Percentiles rank a stretch among this genome's conserved stretches.
phyloP scores from a whole-genome alignment of 495 filamentous ascomycete species.

The Tuber microsphaerosporum region DNA sequence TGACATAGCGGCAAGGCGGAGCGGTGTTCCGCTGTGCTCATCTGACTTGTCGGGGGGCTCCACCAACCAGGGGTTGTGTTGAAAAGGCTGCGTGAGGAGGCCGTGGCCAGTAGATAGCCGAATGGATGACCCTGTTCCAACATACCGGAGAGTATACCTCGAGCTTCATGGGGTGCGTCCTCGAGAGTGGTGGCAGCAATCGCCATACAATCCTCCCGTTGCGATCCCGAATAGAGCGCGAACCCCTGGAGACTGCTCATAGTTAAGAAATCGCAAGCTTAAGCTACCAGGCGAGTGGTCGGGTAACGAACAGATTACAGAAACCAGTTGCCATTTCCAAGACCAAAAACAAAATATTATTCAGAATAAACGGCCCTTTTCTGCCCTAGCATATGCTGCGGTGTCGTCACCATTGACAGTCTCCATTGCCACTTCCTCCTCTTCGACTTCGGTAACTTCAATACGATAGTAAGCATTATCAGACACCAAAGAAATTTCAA shows the following conservation, averaged over 20 bases:
- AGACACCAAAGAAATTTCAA: neutral
- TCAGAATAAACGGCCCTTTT: constrained; percentile 73
- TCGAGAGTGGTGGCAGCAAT: constrained; percentile 37
- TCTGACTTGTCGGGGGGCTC: constrained; percentile 13
- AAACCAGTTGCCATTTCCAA: constrained; percentile 61
- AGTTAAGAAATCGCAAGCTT: constrained; percentile 49
- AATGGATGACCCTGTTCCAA: constrained; percentile 70
- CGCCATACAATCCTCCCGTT: constrained; percentile 74
- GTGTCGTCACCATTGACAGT: neutral
- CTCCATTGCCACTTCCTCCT: constrained; percentile 13
- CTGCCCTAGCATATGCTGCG: constrained; percentile 50
- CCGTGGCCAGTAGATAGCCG: constrained; percentile 67
- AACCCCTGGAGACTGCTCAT: constrained; percentile 62
- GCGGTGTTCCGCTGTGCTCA: too few species aligned
- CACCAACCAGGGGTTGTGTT: constrained; percentile 29
- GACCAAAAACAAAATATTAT: constrained; percentile 53
- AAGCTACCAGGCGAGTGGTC: neutral
- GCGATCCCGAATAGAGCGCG: constrained; percentile 60
- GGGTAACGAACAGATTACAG: constrained; percentile 23
- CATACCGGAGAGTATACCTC: constrained; percentile 69
- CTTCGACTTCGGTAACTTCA: constrained; percentile 24
- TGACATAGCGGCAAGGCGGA: too few species aligned
- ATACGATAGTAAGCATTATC: constrained; percentile 9
- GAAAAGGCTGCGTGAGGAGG: constrained; percentile 58
- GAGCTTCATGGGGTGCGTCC: constrained; percentile 46